Percentiles rank a stretch among this genome's conserved stretches.
Conservation (phyloP, 345 rosid species). For the Euphorbia tirucalli region DNA sequence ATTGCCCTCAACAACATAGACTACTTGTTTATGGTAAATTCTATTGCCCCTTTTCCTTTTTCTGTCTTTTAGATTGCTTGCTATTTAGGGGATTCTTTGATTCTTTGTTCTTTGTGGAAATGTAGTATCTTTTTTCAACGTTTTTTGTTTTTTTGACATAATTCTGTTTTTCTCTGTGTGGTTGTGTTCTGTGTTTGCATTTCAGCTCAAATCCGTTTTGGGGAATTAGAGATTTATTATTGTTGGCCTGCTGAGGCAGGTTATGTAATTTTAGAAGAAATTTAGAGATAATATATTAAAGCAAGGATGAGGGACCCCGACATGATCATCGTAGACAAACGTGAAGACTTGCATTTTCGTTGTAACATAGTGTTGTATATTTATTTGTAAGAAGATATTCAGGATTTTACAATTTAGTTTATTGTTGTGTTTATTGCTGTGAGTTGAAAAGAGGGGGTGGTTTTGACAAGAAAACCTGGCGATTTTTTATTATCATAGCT, state of each 20-base stretch:
- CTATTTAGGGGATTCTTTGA: constrained; percentile 49
- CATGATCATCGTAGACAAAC: constrained; percentile 26
- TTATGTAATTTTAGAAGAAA: constrained; percentile 31
- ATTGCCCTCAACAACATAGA: constrained; percentile 16
- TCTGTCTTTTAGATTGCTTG: constrained; percentile 49
- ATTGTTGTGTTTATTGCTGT: constrained; percentile 15
- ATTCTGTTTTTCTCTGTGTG: constrained; percentile 16
- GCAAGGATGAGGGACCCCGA: constrained; percentile 64
- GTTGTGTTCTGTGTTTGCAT: neutral
- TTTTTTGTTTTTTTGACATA: too few species aligned
- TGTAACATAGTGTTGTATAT: constrained; percentile 32
- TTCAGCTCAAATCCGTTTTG: constrained; percentile 28
- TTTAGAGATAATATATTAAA: constrained; percentile 28
- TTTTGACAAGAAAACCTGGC: constrained; percentile 54
- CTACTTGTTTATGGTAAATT: constrained; percentile 22
- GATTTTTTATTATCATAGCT: constrained; percentile 45
- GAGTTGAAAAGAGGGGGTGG: constrained; percentile 23
- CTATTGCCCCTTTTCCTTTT: constrained; percentile 22
- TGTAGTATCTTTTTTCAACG: neutral
- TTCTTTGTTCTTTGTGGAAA: constrained; percentile 13
- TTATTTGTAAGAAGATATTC: constrained; percentile 1
- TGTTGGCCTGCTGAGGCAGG: constrained; percentile 26
- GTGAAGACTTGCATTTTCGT: constrained; percentile 26
- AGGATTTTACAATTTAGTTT: neutral
- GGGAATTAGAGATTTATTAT: constrained; percentile 28